Base-by-base conservation (phyloP, 129 eudicot genomes). In the Sambucus nigra region DNA sequence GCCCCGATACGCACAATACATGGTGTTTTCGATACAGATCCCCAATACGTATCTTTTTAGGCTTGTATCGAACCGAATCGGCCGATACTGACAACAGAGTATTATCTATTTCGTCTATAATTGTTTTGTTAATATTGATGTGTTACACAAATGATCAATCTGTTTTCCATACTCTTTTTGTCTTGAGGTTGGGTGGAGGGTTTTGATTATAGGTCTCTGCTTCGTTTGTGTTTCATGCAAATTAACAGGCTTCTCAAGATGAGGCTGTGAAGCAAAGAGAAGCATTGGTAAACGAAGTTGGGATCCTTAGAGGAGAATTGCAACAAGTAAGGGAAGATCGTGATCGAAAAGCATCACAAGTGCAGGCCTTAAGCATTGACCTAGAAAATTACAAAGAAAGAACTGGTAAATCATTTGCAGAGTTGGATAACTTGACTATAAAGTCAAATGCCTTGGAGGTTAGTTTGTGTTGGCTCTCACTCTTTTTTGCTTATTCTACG, bases 301-400 rank as follows among this genome's bases (percentile, higher is more conserved):
- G 64, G 19, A 57, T 69, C 15, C 75, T 76, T 7, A 65, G 84
- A 64, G 63, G 61, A 6, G 84, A 81, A 58, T 51, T 81, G 51
- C 81, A 81, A n/a, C 78, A 73, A 67, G 76, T 67, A 15, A 63
- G 78, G 40, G 89, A 81, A 25, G 89, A 81, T 2, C 73, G 89
- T 0, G 84, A 76, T 2, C 63, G 76, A 0, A 80, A 76, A 17
- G 51, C 66, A 35, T 53, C 68, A 42, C 69, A 62, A 50, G 75
- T 81, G 26, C 76, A 76, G 18, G 61, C 59, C 23, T 77, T 81
- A 29, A 73, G 64, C 28, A 56, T 46, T 60, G 75, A 70, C 51
- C 27, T 80, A 5, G 42, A 26, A 7, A 63, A 41, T 18, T 50
- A 55, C 56, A 73, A 60, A 63, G 80, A 80, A 42, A 55, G 35